A percentile compares a stretch with the other conserved stretches of the same genome.
These are phyloP conservation scores for Suillus lakei DNA, from an alignment of 768 basidiomycete genomes.

Conservation along the genomic window DNA sequence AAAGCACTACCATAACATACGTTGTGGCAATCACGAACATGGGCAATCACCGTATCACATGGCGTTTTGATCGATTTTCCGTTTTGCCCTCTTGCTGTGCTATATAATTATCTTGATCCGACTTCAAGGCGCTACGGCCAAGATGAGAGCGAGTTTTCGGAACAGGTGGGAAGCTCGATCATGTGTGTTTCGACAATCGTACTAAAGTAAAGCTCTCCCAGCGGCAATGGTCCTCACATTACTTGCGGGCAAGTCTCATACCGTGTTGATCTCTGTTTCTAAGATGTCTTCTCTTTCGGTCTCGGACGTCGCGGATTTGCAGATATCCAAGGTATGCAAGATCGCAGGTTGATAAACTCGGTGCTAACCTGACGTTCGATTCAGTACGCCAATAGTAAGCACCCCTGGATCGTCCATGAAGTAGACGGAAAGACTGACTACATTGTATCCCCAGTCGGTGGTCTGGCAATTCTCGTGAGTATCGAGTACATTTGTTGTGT, in stretches of 20 bases:
- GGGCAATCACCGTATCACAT: too few species aligned
- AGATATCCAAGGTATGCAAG: slow-evolving; percentile 16
- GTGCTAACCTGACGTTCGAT: neutral
- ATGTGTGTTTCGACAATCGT: neutral
- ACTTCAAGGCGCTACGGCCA: neutral
- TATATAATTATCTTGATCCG: neutral
- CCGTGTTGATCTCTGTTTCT: neutral
- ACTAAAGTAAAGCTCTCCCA: neutral
- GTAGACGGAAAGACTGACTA: neutral
- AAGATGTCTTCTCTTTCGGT: slow-evolving; percentile 3
- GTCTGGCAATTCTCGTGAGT: slow-evolving; percentile 20
- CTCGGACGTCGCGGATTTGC: slow-evolving; percentile 15
- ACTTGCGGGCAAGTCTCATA: neutral
- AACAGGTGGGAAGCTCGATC: neutral
- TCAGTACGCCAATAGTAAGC: slow-evolving; percentile 22
- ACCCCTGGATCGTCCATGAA: neutral
- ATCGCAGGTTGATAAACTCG: neutral
- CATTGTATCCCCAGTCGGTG: slow-evolving; percentile 14
- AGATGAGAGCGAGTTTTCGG: neutral
- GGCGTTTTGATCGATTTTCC: too few species aligned
- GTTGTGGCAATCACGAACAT: too few species aligned
- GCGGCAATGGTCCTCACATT: neutral
- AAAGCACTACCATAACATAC: too few species aligned
- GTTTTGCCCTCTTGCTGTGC: too few species aligned
- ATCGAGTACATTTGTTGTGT: neutral